phyloP scores from a whole-genome alignment of 2,329 filamentous ascomycete genomes.

The Metarhizium humberi region DNA sequence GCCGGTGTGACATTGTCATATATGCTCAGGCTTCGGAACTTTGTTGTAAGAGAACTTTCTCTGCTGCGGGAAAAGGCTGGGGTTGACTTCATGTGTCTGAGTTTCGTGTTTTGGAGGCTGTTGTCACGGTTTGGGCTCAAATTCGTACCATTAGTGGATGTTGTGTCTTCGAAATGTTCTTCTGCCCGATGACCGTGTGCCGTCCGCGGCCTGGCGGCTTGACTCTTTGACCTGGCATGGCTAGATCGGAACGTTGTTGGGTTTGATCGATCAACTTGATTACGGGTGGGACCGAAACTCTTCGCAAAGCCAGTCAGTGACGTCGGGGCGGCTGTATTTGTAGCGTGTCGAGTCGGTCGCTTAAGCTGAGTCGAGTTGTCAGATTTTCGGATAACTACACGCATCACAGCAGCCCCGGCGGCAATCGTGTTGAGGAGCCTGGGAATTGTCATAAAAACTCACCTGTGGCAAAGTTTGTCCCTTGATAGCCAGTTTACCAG shows the following conservation, averaged over 20 bases:
- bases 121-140: conserved; percentile 4
- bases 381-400: background rate
- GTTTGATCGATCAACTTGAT: conserved; percentile 38
- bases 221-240: conserved; percentile 33
- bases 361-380: conserved; percentile 20
- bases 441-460: background rate
- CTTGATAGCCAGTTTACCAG: conserved; percentile 31
- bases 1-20: conserved; percentile 15
- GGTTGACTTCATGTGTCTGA: conserved; percentile 16
- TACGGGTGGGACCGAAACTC: conserved; percentile 47
- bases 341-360: conserved; percentile 30
- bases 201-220: conserved; percentile 27
- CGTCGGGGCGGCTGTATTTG: conserved; percentile 15
- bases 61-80: conserved; percentile 22
- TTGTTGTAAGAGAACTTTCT: conserved; percentile 34
- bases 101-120: conserved; percentile 12
- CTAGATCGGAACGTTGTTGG: conserved; percentile 41
- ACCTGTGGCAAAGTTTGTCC: conserved; percentile 30
- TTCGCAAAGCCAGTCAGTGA: conserved; percentile 42
- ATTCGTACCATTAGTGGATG: conserved; percentile 26
- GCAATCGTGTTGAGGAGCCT: background rate
- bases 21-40: conserved; percentile 31
- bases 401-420: background rate
- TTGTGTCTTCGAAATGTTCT: conserved; percentile 25
- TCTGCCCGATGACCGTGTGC: conserved; percentile 31